These are phyloP conservation scores for Penicillium sp. DNA, from an alignment of 2,329 filamentous ascomycete species.

Conservation along the genomic window DNA sequence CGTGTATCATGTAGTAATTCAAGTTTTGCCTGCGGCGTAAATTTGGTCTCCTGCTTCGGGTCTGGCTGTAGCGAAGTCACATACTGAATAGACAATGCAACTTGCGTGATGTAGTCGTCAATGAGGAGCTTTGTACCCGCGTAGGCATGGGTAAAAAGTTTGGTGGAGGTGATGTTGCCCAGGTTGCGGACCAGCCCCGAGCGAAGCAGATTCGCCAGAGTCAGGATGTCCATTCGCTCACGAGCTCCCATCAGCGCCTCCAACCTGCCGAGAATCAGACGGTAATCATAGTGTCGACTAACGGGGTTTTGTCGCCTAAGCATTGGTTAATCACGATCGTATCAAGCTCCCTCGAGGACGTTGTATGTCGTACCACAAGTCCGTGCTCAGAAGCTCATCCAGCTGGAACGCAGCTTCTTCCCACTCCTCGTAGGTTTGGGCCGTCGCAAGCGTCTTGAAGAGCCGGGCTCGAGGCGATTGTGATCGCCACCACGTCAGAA, in stretches of 20 bases:
- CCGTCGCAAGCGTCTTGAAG: conserved; percentile 59
- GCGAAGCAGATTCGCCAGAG: conserved; percentile 71
- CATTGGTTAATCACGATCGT: background rate
- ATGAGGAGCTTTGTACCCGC: conserved; percentile 85
- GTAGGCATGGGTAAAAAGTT: conserved; percentile 77
- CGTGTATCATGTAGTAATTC: conserved; percentile 82
- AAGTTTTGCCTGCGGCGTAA: conserved; percentile 72
- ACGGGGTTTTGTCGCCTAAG: conserved; percentile 74
- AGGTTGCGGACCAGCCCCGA: conserved; percentile 74
- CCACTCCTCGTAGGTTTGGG: conserved; percentile 76
- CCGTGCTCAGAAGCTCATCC: conserved; percentile 73
- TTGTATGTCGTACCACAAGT: conserved; percentile 59
- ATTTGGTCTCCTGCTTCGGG: conserved; percentile 44
- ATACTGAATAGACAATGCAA: conserved; percentile 73
- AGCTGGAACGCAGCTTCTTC: conserved; percentile 74
- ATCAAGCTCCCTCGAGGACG: background rate
- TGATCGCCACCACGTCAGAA: conserved; percentile 60
- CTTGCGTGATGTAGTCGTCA: conserved; percentile 81
- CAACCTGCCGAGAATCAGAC: conserved; percentile 71
- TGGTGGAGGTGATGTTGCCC: conserved; percentile 79
- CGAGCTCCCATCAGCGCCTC: conserved; percentile 63
- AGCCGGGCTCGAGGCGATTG: conserved; percentile 61
- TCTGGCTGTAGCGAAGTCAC: conserved; percentile 62
- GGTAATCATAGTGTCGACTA: conserved; percentile 78
- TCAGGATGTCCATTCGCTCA: conserved; percentile 65